A percentile compares a stretch with the other conserved stretches of the same genome.
These are phyloP conservation scores for Trichoderma endophyticum DNA, from an alignment of 2,329 filamentous ascomycete species.

Conservation along the genomic window DNA sequence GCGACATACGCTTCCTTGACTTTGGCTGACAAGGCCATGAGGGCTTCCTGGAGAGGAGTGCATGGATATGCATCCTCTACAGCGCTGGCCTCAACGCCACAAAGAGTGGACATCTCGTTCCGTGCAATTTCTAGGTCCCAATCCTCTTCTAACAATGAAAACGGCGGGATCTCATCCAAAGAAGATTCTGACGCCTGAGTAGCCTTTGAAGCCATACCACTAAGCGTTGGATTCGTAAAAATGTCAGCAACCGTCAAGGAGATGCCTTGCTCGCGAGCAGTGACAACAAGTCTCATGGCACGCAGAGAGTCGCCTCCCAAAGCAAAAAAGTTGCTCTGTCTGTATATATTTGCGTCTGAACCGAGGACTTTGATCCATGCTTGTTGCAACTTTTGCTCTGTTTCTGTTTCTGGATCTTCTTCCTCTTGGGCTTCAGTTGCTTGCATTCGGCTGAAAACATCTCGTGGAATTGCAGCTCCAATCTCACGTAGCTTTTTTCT, in stretches of 20 bases:
- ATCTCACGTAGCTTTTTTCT: slow-evolving; percentile 47
- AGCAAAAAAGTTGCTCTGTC: slow-evolving; percentile 45
- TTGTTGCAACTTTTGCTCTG: slow-evolving; percentile 37
- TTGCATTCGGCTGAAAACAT: slow-evolving; percentile 37
- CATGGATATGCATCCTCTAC: slow-evolving; percentile 55
- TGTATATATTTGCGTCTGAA: slow-evolving; percentile 32
- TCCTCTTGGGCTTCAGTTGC: slow-evolving; percentile 21
- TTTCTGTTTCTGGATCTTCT: slow-evolving; percentile 37
- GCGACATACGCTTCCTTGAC: slow-evolving; percentile 51
- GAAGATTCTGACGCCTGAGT: slow-evolving; percentile 23
- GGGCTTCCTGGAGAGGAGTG: slow-evolving; percentile 52
- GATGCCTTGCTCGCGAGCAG: slow-evolving; percentile 39
- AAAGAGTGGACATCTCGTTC: slow-evolving; percentile 39
- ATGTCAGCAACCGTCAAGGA: slow-evolving; percentile 44
- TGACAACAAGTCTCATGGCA: slow-evolving; percentile 50
- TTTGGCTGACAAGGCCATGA: slow-evolving; percentile 52
- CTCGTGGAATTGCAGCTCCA: slow-evolving; percentile 40
- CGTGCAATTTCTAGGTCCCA: slow-evolving; percentile 36
- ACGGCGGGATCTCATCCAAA: slow-evolving; percentile 32
- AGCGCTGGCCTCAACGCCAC: slow-evolving; percentile 37
- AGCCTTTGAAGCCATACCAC: slow-evolving; percentile 38
- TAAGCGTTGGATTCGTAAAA: slow-evolving; percentile 44
- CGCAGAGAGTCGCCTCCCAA: slow-evolving; percentile 50
- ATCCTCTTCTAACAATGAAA: slow-evolving; percentile 38
- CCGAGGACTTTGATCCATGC: slow-evolving; percentile 41